These are phyloP conservation scores for Epichloe gansuensis DNA, from an alignment of 2,329 filamentous ascomycete genomes.

Conservation along the genomic window DNA sequence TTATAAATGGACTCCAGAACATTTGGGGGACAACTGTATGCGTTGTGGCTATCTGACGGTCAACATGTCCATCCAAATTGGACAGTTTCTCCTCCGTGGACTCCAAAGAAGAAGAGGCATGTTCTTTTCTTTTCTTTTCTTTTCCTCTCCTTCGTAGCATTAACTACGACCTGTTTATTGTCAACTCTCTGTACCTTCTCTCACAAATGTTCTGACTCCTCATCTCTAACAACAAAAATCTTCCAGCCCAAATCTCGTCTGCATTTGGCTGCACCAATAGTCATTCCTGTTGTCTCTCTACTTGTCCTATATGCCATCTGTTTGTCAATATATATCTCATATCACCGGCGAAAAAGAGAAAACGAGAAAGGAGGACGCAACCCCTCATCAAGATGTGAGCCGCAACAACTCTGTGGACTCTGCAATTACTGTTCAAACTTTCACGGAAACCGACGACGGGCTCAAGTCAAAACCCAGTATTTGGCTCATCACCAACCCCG, in stretches of 20 bases:
- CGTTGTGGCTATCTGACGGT: constrained; percentile 17
- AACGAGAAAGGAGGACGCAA: constrained; percentile 9
- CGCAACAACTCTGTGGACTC: constrained; percentile 14
- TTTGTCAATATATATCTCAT: constrained; percentile 16
- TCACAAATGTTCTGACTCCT: not conserved
- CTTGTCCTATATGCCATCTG: constrained; percentile 17
- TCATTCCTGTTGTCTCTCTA: constrained; percentile 19
- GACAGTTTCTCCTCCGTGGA: constrained; percentile 22
- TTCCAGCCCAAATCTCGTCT: constrained; percentile 11
- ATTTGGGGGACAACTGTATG: constrained; percentile 17
- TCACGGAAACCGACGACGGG: constrained; percentile 9
- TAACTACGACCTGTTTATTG: not conserved
- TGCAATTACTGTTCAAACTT: constrained; percentile 11
- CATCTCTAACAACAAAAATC: not conserved
- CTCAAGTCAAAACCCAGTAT: constrained; percentile 9
- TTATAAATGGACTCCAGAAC: constrained; percentile 19
- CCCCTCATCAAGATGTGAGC: constrained; percentile 7
- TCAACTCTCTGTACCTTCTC: not conserved
- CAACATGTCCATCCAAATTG: constrained; percentile 14
- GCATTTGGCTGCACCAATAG: constrained; percentile 17
- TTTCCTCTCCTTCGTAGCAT: not conserved
- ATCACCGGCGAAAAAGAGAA: constrained; percentile 15
- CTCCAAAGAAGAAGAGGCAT: constrained; percentile 14
- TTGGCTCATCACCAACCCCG: constrained; percentile 3
- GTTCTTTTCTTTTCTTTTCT: not conserved